Base-by-base conservation (phyloP, 176 grass and related monocot genomes). In the Juncus inflexus region DNA sequence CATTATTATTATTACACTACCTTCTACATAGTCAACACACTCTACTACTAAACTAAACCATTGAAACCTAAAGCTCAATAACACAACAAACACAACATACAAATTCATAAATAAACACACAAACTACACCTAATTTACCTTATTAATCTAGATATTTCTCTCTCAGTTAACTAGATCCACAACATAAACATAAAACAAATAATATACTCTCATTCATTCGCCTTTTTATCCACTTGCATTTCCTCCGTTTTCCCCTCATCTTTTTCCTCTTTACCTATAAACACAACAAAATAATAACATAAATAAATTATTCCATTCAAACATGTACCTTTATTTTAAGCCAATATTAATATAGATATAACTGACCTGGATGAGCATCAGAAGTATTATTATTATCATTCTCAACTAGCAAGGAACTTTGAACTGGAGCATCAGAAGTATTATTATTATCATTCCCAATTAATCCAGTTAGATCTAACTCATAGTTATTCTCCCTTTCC, bases 401-500 rank as follows among this genome's bases (percentile, higher is more conserved):
- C 0, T 6, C 50, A 19, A 14, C 9, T 2, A 36, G 39, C 28
- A 12, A 56, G 56, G 67, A 11, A 70, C n/a, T 9, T n/a, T 56
- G 12, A 5, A 70, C 53, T 55, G 12, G n/a, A 43, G 37, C 12
- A 70, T 41, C 37, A 42, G 37, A 41, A 35, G 52, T 28, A 59
- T 54, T 61, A 64, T 67, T 19, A 72, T 82, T 77, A 51, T 62
- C 63, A 54, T 15, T 9, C 3, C 61, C 16, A 62, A 86, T 68
- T 55, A 81, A 12, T 62, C 59, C 66, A 12, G 65, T 71, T 0
- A 74, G 79, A 14, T 68, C 72, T 50, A 67, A 82, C 52, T 49
- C 74, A 5, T 68, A 40, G 61, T 80, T 85, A 1, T 16, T 50
- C 56, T 78, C 81, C 43, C 8, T 38, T 56, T 41, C 8, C 36